Conservation (phyloP, 306 rosid species). For the Cyclanthera cordifolia region DNA sequence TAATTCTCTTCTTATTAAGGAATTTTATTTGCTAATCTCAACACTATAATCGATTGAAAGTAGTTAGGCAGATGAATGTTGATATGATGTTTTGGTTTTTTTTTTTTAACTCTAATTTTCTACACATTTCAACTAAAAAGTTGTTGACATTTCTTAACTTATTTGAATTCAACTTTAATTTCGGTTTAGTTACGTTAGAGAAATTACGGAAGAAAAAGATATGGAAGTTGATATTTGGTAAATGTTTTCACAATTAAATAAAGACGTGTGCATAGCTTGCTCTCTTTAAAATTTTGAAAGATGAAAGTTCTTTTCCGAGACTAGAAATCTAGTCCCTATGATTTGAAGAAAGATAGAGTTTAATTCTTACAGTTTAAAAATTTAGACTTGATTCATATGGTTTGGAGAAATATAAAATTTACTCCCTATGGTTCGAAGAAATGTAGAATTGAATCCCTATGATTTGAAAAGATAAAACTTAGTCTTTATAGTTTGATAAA, state of each 20-base stretch:
- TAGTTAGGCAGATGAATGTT: not conserved
- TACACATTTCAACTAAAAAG: not conserved
- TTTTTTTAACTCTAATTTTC: too few species aligned
- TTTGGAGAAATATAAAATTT: too few species aligned
- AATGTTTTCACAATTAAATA: not conserved
- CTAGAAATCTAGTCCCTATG: too few species aligned
- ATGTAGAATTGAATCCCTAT: too few species aligned
- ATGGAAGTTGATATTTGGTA: not conserved
- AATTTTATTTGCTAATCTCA: not conserved
- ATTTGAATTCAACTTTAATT: not conserved
- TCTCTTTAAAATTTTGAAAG: not conserved
- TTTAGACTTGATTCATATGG: too few species aligned
- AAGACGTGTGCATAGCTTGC: not conserved
- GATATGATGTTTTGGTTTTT: not conserved
- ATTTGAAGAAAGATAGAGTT: too few species aligned
- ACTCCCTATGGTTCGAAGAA: too few species aligned
- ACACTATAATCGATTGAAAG: too few species aligned
- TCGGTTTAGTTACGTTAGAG: not conserved
- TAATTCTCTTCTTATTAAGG: not conserved
- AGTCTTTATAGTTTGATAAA: too few species aligned
- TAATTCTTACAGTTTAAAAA: too few species aligned
- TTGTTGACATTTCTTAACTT: not conserved
- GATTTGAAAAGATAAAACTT: too few species aligned
- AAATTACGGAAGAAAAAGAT: not conserved
- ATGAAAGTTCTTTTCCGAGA: not conserved